Evolutionary conservation across 495 filamentous ascomycete genomes (phyloP), one percentile per base, ranked within the genome.

Genomic region (Hypomontagnella monticulosa): DNA sequence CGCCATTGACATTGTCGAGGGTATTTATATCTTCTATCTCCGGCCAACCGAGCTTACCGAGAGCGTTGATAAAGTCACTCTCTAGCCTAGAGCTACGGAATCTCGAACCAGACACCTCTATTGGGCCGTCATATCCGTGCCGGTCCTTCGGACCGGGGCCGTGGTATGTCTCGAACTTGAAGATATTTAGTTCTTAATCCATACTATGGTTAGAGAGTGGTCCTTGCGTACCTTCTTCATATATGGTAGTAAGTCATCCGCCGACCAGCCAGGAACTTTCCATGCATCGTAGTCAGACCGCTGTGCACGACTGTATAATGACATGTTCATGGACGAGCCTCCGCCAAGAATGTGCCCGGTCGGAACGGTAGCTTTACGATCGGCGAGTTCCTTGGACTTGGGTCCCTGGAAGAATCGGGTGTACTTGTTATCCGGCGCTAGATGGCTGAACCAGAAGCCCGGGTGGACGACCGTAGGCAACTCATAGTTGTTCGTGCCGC

Each of bases 271-370:
- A 0, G 74, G 69, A 0, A 69, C 73, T 0, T 78, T 73, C 83
- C 81, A 86, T 4, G 71, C 54, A 33, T 87, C 81, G 38, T 73
- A 85, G 51, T 83, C 81, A 14, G 61, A 71, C 40, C 63, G 36
- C 44, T 75, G 74, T 4, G 66, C 68, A 0, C 72, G 70, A 43
- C 44, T 63, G 57, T 75, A 77, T 54, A 53, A 78, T 75, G 85
- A 80, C 51, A 83, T 79, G 70, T 88, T 89, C 19, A 84, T 81
- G 1, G 82, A 84, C 12, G 77, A 81, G 4, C 86, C 86, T 23
- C 86, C 86, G 32, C 86, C 86, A 0, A 89, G 76, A 4, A 82
- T 71, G 48, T 81, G 79, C 23, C 82, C 85, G 6, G 75, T 70
- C 0, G 81, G 77, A 6, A 88, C 42, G 3, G 46, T 40, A 34